Conservation (phyloP, 2,329 filamentous ascomycete genomes). For the Chrysoporthe cubensis region DNA sequence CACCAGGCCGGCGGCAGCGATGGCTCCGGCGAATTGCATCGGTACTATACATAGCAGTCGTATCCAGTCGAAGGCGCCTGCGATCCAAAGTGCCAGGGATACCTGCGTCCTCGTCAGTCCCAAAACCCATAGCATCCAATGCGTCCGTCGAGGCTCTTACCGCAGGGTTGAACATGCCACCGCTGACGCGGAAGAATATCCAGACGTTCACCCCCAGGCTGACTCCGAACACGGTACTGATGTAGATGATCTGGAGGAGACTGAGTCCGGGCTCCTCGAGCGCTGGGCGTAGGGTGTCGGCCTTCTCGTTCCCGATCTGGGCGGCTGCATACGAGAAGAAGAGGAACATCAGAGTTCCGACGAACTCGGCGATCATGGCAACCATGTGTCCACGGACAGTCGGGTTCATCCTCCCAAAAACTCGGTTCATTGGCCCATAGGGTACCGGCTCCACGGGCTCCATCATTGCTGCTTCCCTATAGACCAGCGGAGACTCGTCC, state of each 20-base stretch:
- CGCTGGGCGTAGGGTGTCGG: slow-evolving; percentile 20
- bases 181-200: slow-evolving; percentile 59
- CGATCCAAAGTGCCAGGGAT: slow-evolving; percentile 61
- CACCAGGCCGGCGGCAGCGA: slow-evolving; percentile 62
- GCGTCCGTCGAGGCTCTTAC: slow-evolving; percentile 12
- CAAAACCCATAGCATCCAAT: neutral
- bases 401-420: slow-evolving; percentile 20
- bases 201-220: slow-evolving; percentile 59
- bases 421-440: slow-evolving; percentile 7
- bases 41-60: slow-evolving; percentile 57
- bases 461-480: slow-evolving; percentile 16
- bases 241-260: slow-evolving; percentile 41
- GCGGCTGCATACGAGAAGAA: slow-evolving; percentile 41
- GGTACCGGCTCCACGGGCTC: slow-evolving; percentile 17
- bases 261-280: slow-evolving; percentile 24
- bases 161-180: slow-evolving; percentile 56
- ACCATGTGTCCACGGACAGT: slow-evolving; percentile 37
- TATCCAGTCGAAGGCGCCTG: slow-evolving; percentile 57
- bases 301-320: slow-evolving; percentile 34
- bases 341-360: slow-evolving; percentile 58
- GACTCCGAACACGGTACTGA: slow-evolving; percentile 54
- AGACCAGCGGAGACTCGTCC: slow-evolving; percentile 11
- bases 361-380: slow-evolving; percentile 52
- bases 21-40: slow-evolving; percentile 62
- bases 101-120: slow-evolving; percentile 34